Conservation (phyloP, 257 asterid species). For the Nicotiana knightiana region DNA sequence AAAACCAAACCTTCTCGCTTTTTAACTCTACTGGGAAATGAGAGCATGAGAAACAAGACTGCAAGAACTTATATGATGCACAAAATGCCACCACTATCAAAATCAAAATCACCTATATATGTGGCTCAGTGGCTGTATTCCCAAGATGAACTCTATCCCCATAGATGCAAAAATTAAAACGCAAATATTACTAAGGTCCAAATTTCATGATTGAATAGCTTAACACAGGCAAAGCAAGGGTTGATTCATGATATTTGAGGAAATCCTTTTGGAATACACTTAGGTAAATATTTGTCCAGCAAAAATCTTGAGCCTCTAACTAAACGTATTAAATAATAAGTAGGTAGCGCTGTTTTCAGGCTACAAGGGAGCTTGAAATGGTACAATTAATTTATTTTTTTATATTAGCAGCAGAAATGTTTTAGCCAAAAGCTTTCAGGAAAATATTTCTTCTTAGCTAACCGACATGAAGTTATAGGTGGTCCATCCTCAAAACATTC, state of each 20-base stretch:
- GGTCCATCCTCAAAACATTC: too few relatives aligned
- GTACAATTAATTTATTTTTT: too few relatives aligned
- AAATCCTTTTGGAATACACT: neutral
- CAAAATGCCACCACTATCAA: neutral
- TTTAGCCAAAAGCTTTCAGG: too few relatives aligned
- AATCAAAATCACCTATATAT: neutral
- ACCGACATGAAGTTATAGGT: too few relatives aligned
- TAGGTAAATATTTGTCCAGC: too few relatives aligned
- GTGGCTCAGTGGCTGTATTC: neutral
- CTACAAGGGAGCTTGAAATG: too few relatives aligned
- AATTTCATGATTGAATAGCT: neutral
- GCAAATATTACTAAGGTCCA: neutral
- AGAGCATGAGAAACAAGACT: neutral
- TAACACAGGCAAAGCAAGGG: neutral
- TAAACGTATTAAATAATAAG: too few relatives aligned
- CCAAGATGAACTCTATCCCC: conserved; percentile 3
- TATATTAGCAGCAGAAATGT: too few relatives aligned
- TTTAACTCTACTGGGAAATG: neutral
- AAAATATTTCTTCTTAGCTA: too few relatives aligned
- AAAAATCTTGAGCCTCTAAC: too few relatives aligned
- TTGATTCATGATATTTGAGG: neutral
- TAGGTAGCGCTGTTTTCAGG: too few relatives aligned
- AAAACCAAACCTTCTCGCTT: too few relatives aligned
- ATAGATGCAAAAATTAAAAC: neutral
- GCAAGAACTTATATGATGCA: neutral